Evolutionary conservation across 2,329 filamentous ascomycete genomes (phyloP), one percentile per base, ranked within the genome.

Genomic region (Pseudocercospora fuligena): DNA sequence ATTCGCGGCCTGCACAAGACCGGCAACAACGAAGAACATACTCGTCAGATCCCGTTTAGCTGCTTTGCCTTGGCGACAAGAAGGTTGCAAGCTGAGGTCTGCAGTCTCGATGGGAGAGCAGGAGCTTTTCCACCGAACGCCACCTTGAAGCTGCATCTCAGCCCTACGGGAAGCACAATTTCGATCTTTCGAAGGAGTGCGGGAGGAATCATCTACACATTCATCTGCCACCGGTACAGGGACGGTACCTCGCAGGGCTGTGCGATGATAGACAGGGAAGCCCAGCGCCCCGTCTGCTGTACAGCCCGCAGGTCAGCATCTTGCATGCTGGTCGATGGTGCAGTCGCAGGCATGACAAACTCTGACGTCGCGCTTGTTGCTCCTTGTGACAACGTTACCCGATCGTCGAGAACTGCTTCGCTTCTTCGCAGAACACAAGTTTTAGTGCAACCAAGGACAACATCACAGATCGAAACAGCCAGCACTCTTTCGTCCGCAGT

Each of bases 261-360:
- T 54, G 23, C 51, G 21, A 25, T 54, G 23, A 29, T 29, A 54
- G 9, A 54, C 11, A 31, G 21, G 51, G 51, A n/a, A 40, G 36
- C 16, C 36, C 16, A 40, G 36, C 36, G 36, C n/a, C 36, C 36
- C 36, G 36, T 54, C 9, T 51, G 23, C 12, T 31, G 21, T 53
- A 53, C 21, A 53, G 49, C 49, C 21, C 49, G 51, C 14, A 25
- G 51, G 51, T 54, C 23, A 54, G 51, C 23, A 54, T 54, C 51
- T 54, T 29, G 51, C 23, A 29, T 25, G 51, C 51, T n/a, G 23
- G 14, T 54, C 51, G 51, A 8, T 23, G 21, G 49, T 36, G 19
- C 23, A 23, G 21, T 27, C 19, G 49, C 21, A 16, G 49, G 23
- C 21, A 53, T 23, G 21, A 53, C 21, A 53, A 53, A 25, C 19